These are phyloP conservation scores for Candida hungchunana DNA, from an alignment of 805 yeast species.

Conservation along the genomic window DNA sequence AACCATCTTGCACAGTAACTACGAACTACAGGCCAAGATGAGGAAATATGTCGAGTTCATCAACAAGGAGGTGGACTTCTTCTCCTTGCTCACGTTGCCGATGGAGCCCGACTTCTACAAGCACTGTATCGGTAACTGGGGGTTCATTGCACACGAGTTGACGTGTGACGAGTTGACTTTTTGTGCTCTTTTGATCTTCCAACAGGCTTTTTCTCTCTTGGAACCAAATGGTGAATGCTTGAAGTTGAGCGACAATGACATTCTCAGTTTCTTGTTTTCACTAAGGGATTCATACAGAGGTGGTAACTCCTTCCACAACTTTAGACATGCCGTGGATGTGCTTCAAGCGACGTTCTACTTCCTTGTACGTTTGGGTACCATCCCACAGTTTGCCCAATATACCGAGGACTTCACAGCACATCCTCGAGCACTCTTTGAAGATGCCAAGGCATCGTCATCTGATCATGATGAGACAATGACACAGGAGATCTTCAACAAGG, in stretches of 20 bases:
- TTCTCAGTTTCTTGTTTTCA: constrained; percentile 58
- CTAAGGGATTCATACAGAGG: constrained; percentile 76
- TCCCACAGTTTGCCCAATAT: constrained; percentile 22
- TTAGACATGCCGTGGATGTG: constrained; percentile 94
- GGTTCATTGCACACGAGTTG: constrained; percentile 65
- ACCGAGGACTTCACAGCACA: constrained; percentile 15
- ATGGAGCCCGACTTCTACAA: constrained; percentile 24
- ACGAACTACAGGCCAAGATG: constrained; percentile 10
- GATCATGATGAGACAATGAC: no score
- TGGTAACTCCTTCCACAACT: constrained; percentile 91
- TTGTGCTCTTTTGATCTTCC: constrained; percentile 54
- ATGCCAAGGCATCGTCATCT: neutral
- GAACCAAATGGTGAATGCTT: constrained; percentile 12
- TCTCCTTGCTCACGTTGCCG: constrained; percentile 21
- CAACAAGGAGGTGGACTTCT: constrained; percentile 29
- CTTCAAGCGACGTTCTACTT: constrained; percentile 82
- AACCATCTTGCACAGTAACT: constrained; percentile 20
- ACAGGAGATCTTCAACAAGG: constrained; percentile 7
- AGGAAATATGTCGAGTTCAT: constrained; percentile 22
- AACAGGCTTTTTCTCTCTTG: constrained; percentile 34
- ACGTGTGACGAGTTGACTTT: constrained; percentile 61
- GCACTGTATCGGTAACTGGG: constrained; percentile 54
- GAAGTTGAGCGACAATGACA: constrained; percentile 35
- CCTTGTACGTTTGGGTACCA: constrained; percentile 30
- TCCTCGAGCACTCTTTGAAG: constrained; percentile 12